Evolutionary conservation across 768 basidiomycete species (phyloP).

Genomic region (Xerocomus brunneocitrinus): DNA sequence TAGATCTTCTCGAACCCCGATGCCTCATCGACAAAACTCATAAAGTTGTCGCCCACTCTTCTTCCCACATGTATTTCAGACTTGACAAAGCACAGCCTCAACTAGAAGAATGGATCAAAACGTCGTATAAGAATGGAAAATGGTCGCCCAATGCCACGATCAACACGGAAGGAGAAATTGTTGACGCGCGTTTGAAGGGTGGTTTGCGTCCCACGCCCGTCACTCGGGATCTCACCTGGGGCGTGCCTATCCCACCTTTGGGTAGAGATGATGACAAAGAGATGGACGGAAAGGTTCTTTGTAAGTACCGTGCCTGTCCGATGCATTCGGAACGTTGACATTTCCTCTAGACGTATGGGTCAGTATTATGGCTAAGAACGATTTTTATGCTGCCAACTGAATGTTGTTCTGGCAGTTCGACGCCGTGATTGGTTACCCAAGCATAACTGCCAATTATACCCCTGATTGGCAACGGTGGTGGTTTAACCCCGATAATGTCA

Average conservation of each 20-base stretch:
- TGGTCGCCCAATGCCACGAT: constrained; percentile 94
- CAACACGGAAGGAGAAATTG: constrained; percentile 80
- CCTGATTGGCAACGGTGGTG: constrained; percentile 97
- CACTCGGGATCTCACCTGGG: constrained; percentile 94
- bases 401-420: constrained; percentile 64
- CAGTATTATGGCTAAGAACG: constrained; percentile 27
- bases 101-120: constrained; percentile 85
- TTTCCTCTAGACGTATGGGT: constrained; percentile 82
- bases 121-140: constrained; percentile 72
- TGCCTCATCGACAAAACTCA: constrained; percentile 85
- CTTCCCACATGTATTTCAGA: constrained; percentile 89
- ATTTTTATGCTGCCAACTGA: not conserved
- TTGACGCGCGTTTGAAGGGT: constrained; percentile 81
- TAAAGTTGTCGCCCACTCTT: constrained; percentile 65
- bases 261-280: constrained; percentile 72
- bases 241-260: constrained; percentile 80
- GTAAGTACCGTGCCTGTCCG: constrained; percentile 45
- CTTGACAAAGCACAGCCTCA: constrained; percentile 78
- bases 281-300: constrained; percentile 94
- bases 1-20: constrained; percentile 91
- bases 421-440: constrained; percentile 93
- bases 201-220: constrained; percentile 88
- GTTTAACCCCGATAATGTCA: constrained; percentile 86
- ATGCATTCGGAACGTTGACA: constrained; percentile 6
- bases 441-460: constrained; percentile 94